Evolutionary conservation across 495 filamentous ascomycete genomes (phyloP).

Genomic region (Aspergillus bridgeri): DNA sequence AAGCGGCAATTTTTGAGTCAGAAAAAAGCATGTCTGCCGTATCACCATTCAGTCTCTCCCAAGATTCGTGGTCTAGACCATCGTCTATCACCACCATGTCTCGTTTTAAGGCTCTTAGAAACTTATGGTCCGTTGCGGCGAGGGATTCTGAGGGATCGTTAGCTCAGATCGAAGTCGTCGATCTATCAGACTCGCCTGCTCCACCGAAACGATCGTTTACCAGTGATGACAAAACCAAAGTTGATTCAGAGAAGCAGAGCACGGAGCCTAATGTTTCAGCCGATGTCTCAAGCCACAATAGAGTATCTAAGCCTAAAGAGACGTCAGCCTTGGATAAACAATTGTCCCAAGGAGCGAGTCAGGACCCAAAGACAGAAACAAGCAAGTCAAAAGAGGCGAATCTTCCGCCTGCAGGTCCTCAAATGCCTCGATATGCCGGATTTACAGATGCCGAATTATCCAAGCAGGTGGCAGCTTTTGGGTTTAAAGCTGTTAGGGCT

Average conservation of each 20-base stretch:
- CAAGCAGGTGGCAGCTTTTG: constrained; percentile 59
- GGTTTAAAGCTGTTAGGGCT: constrained; percentile 71
- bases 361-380: neutral
- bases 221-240: neutral
- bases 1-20: constrained; percentile 66
- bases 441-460: constrained; percentile 63
- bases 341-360: neutral
- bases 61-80: neutral
- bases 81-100: constrained; percentile 18
- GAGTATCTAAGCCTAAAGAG: neutral
- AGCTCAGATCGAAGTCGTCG: constrained; percentile 54
- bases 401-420: constrained; percentile 8
- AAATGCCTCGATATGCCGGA: constrained; percentile 59
- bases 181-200: constrained; percentile 49
- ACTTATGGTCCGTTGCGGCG: constrained; percentile 67
- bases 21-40: constrained; percentile 22
- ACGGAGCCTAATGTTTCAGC: neutral
- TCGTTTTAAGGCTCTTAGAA: constrained; percentile 30
- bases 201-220: neutral
- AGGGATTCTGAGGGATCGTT: constrained; percentile 61
- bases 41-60: neutral
- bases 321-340: neutral
- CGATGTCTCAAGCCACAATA: neutral
- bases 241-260: neutral
- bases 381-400: neutral